These are phyloP conservation scores for Lojkania enalia DNA, from an alignment of 2,329 filamentous ascomycete genomes.

Conservation along the genomic window DNA sequence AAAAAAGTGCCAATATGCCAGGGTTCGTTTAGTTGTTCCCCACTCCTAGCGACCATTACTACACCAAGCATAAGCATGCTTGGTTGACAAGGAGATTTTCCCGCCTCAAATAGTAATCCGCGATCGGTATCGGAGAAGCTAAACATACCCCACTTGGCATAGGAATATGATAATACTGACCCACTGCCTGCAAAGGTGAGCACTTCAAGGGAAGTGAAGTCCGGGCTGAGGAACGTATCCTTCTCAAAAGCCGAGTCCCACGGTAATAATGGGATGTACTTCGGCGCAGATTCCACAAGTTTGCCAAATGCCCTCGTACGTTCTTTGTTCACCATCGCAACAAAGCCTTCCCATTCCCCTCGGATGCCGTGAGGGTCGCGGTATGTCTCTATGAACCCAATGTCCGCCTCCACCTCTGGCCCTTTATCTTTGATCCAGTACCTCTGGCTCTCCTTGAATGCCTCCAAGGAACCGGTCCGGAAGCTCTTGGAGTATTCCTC, in stretches of 20 bases:
- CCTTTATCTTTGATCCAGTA: slow-evolving; percentile 59
- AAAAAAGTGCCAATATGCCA: too few species aligned
- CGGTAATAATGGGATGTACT: slow-evolving; percentile 84
- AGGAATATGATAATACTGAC: slow-evolving; percentile 17
- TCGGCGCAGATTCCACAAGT: slow-evolving; percentile 78
- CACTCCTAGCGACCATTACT: too few species aligned
- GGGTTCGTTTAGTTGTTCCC: too few species aligned
- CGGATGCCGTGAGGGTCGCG: slow-evolving; percentile 58
- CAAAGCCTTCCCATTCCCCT: slow-evolving; percentile 59
- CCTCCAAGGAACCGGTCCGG: slow-evolving; percentile 53
- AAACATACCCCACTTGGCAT: too few species aligned
- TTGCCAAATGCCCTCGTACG: slow-evolving; percentile 85
- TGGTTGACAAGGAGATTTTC: too few species aligned
- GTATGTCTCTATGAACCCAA: slow-evolving; percentile 61
- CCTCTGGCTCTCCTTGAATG: slow-evolving; percentile 56
- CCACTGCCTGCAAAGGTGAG: slow-evolving; percentile 73
- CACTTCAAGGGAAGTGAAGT: slow-evolving; percentile 94
- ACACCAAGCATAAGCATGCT: too few species aligned
- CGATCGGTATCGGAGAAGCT: too few species aligned
- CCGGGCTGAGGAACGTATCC: slow-evolving; percentile 90
- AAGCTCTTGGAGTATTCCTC: slow-evolving; percentile 55
- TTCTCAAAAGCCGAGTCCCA: slow-evolving; percentile 93
- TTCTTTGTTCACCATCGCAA: slow-evolving; percentile 78
- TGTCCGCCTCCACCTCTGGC: slow-evolving; percentile 56
- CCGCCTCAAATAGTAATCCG: too few species aligned